These are phyloP conservation scores for Globisporangium orthogonon DNA, from an alignment of 352 stramenopile genomes.

Conservation along the genomic window DNA sequence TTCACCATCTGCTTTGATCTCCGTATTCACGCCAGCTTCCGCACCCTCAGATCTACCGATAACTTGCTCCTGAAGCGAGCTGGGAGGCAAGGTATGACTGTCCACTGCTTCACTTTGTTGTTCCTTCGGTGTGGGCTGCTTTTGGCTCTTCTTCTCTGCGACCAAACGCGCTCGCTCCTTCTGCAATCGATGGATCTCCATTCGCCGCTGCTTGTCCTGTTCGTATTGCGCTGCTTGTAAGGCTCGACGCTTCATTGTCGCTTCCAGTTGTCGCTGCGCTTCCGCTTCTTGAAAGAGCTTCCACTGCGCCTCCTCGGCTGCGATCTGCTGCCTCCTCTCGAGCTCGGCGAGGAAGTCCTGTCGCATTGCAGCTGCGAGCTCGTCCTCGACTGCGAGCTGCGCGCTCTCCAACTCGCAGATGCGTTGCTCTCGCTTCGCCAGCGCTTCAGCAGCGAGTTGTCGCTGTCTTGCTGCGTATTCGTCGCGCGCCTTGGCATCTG, in stretches of 20 bases:
- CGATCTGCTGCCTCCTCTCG: constrained; percentile 42
- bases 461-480: constrained; percentile 36
- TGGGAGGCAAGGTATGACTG: neutral
- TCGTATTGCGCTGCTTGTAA: constrained; percentile 59
- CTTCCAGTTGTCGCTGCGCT: constrained; percentile 39
- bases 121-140: neutral
- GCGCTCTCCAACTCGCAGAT: constrained; percentile 27
- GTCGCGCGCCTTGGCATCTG: constrained; percentile 44
- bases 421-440: constrained; percentile 26
- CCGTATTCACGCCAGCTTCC: neutral
- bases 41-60: neutral
- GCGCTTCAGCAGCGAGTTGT: constrained; percentile 29
- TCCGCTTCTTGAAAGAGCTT: constrained; percentile 45
- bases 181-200: constrained; percentile 63
- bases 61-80: neutral
- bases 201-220: constrained; percentile 47
- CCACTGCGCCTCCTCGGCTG: constrained; percentile 55
- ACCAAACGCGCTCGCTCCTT: constrained; percentile 32
- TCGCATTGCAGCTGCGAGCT: constrained; percentile 22
- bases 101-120: neutral
- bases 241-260: constrained; percentile 35
- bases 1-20: neutral
- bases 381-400: constrained; percentile 51
- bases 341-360: constrained; percentile 29
- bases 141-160: constrained; percentile 17